Conservation (phyloP, 2,329 filamentous ascomycete genomes). For the Leptoxyphium fumago region DNA sequence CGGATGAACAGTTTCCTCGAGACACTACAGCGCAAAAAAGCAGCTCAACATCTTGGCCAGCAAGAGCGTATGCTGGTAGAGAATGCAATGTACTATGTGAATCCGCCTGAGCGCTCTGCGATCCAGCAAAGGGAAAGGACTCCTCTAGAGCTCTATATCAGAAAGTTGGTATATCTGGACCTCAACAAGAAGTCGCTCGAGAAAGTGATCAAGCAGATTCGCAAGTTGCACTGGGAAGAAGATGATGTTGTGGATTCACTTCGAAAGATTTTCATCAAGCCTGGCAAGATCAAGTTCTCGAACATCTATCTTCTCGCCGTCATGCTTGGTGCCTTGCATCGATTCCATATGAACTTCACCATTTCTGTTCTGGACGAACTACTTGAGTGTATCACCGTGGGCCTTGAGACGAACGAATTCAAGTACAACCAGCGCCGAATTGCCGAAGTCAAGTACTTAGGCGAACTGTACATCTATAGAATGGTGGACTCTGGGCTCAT, state of each 20-base stretch:
- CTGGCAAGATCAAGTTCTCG: constrained; percentile 92
- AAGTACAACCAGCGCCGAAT: constrained; percentile 91
- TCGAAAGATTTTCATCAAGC: constrained; percentile 88
- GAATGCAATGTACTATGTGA: constrained; percentile 95
- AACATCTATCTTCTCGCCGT: constrained; percentile 91
- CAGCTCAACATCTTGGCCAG: constrained; percentile 84
- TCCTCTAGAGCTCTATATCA: constrained; percentile 81
- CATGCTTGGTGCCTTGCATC: constrained; percentile 72
- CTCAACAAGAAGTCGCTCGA: constrained; percentile 89
- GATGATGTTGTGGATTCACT: constrained; percentile 65
- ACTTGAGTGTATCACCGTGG: constrained; percentile 73
- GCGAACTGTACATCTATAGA: constrained; percentile 93
- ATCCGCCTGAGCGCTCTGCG: constrained; percentile 81
- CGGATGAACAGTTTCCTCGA: constrained; percentile 91
- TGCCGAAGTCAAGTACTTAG: constrained; percentile 90
- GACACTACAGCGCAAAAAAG: constrained; percentile 89
- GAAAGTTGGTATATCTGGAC: constrained; percentile 84
- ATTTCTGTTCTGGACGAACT: constrained; percentile 85
- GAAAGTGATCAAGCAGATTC: constrained; percentile 84
- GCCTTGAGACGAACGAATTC: constrained; percentile 91
- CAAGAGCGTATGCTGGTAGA: constrained; percentile 97
- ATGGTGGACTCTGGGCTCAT: constrained; percentile 91
- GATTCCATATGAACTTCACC: constrained; percentile 83
- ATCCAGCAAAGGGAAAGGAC: constrained; percentile 95
- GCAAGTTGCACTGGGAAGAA: constrained; percentile 96